A percentile compares a stretch with the other conserved stretches of the same genome.
phyloP scores from a whole-genome alignment of 2,329 filamentous ascomycete genomes.

The Sporothrix inflata region DNA sequence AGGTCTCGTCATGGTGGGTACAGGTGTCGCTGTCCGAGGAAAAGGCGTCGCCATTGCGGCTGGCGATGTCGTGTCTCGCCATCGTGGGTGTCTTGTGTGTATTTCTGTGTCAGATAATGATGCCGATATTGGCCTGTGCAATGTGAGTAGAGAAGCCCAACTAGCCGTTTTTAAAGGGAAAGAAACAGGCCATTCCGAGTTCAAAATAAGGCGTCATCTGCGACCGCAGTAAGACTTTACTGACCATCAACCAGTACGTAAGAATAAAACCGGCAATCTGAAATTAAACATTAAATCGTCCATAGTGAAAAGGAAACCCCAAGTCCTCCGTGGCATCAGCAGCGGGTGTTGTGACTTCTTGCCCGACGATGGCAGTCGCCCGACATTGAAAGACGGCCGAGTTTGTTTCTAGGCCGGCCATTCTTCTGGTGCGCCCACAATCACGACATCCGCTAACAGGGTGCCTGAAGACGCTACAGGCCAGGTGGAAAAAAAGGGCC shows the following conservation, averaged over 20 bases:
- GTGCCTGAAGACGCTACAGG: neutral
- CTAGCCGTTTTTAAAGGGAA: neutral
- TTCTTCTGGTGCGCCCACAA: neutral
- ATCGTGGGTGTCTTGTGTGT: neutral
- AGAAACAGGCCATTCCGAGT: neutral
- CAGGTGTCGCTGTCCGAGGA: neutral
- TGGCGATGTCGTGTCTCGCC: neutral
- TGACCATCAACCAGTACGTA: neutral
- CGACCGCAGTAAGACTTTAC: neutral
- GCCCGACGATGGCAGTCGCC: neutral
- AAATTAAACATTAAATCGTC: too few species aligned
- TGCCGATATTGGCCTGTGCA: neutral
- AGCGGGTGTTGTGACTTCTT: neutral
- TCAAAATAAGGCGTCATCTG: neutral
- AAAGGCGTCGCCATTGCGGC: neutral
- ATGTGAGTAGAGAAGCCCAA: too few species aligned
- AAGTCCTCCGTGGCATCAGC: too few species aligned
- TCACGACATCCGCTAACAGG: slow-evolving; percentile 20
- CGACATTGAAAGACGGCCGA: neutral
- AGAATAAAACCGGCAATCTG: too few species aligned
- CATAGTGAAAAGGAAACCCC: too few species aligned
- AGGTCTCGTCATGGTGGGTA: neutral
- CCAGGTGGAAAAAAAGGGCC: neutral
- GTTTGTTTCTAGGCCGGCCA: neutral
- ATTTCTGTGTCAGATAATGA: too few species aligned